These are phyloP conservation scores for Penicillium canariense DNA, from an alignment of 495 filamentous ascomycete species.

Conservation along the genomic window DNA sequence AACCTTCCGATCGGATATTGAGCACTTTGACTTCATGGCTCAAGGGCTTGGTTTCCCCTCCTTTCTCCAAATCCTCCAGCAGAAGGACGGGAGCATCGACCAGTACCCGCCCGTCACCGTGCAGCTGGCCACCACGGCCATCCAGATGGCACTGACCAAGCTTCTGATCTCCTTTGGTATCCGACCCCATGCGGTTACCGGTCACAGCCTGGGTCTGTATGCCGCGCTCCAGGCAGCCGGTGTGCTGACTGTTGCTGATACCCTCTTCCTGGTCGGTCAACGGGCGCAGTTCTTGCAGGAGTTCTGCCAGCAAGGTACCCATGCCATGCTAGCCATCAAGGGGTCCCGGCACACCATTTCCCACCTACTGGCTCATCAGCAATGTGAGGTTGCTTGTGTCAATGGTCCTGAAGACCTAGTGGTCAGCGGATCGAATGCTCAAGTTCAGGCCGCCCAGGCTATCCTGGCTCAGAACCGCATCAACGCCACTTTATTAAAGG, in stretches of 20 bases:
- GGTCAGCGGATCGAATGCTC: not conserved
- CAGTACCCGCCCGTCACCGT: not conserved
- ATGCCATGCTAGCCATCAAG: slow-evolving; percentile 53
- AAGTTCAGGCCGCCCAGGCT: not conserved
- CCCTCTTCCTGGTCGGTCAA: slow-evolving; percentile 68
- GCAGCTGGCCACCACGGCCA: slow-evolving; percentile 17
- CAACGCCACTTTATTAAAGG: not conserved
- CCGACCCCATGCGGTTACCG: slow-evolving; percentile 22
- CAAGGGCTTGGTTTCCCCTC: slow-evolving; percentile 28
- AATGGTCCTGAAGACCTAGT: slow-evolving; percentile 26
- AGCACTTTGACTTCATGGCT: slow-evolving; percentile 29
- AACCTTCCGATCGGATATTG: slow-evolving; percentile 27
- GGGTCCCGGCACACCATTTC: too few relatives aligned
- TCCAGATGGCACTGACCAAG: slow-evolving; percentile 27
- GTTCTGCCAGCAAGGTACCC: slow-evolving; percentile 68
- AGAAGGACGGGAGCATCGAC: not conserved
- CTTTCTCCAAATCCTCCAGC: slow-evolving; percentile 13
- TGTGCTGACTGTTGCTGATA: slow-evolving; percentile 69
- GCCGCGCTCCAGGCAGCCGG: slow-evolving; percentile 76
- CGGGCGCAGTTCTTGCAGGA: slow-evolving; percentile 69
- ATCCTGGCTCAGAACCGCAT: not conserved
- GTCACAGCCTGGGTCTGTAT: slow-evolving; percentile 66
- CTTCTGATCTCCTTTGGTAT: slow-evolving; percentile 19
- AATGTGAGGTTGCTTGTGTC: slow-evolving; percentile 48
- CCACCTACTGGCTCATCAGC: too few relatives aligned